A percentile compares a stretch with the other conserved stretches of the same genome.
Conservation (phyloP, 345 rosid species). For the Gossypium raimondii region DNA sequence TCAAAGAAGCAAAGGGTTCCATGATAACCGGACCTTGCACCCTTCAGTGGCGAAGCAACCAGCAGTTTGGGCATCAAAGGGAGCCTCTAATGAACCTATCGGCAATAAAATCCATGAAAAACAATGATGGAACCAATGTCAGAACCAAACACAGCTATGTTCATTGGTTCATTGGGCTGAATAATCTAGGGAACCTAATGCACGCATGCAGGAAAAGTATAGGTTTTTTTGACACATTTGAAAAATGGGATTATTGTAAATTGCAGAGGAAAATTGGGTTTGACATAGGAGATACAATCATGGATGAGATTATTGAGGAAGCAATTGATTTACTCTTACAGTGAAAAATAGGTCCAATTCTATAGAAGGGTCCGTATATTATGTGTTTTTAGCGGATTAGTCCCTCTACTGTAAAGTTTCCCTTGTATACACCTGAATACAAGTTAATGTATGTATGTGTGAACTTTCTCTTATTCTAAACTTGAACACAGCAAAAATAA, state of each 20-base stretch:
- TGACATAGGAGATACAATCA: constrained; percentile 29
- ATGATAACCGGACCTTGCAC: not conserved
- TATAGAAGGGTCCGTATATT: not conserved
- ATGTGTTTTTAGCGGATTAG: not conserved
- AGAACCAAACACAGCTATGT: not conserved
- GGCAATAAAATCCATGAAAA: not conserved
- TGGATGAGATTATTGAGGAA: constrained; percentile 24
- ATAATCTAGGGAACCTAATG: constrained; percentile 24
- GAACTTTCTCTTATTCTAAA: not conserved
- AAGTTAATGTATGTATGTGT: not conserved
- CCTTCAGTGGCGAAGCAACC: constrained; percentile 13
- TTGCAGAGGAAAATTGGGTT: constrained; percentile 20
- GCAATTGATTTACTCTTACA: constrained; percentile 10
- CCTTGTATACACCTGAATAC: no score
- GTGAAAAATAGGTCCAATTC: not conserved
- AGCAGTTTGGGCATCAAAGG: constrained; percentile 19
- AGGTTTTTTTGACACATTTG: constrained; percentile 14
- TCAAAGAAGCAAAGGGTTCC: constrained; percentile 15
- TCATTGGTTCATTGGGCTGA: constrained; percentile 11
- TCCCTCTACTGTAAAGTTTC: no score
- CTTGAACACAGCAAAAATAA: not conserved
- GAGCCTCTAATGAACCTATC: constrained; percentile 12
- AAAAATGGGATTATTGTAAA: constrained; percentile 21
- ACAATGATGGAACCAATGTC: not conserved
- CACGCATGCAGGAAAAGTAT: constrained; percentile 19